A percentile compares a stretch with the other conserved stretches of the same genome.
These are phyloP conservation scores for Solanum hybrid DNA, from an alignment of 305 asterid species.

Conservation along the genomic window DNA sequence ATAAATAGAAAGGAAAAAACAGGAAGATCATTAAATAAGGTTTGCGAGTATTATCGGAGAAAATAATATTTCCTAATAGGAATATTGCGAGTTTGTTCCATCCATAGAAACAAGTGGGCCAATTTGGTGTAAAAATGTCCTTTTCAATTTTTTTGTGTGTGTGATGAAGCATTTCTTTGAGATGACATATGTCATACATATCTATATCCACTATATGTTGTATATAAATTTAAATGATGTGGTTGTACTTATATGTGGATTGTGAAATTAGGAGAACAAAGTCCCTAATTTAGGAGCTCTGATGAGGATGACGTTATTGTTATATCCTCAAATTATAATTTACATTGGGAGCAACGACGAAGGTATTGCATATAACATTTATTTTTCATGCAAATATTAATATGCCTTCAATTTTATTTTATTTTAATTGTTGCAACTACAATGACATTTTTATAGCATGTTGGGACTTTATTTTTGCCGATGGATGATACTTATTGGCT, in stretches of 20 bases:
- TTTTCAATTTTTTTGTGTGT: too few relatives aligned
- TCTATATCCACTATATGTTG: not conserved
- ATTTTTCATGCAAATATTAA: not conserved
- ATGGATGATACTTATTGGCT: not conserved
- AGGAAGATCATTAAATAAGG: not conserved
- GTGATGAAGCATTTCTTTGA: too few relatives aligned
- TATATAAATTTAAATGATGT: not conserved
- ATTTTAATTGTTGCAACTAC: too few relatives aligned
- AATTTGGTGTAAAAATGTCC: not conserved
- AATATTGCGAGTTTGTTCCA: not conserved
- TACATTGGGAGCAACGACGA: slow-evolving; percentile 20
- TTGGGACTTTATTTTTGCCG: not conserved
- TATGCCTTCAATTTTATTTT: too few relatives aligned
- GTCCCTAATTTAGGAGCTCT: slow-evolving; percentile 20
- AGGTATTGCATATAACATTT: slow-evolving; percentile 21
- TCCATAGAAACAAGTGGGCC: not conserved
- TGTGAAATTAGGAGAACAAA: slow-evolving; percentile 34
- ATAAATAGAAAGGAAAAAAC: too few relatives aligned
- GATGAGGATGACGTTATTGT: slow-evolving; percentile 25
- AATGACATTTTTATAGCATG: too few relatives aligned
- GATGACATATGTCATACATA: not conserved
- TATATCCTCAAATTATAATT: slow-evolving; percentile 37
- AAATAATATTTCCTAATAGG: not conserved
- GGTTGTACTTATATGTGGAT: not conserved
- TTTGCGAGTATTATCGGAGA: not conserved